Conservation (phyloP, 805 yeast genomes). For the Candida sanyiensis region DNA sequence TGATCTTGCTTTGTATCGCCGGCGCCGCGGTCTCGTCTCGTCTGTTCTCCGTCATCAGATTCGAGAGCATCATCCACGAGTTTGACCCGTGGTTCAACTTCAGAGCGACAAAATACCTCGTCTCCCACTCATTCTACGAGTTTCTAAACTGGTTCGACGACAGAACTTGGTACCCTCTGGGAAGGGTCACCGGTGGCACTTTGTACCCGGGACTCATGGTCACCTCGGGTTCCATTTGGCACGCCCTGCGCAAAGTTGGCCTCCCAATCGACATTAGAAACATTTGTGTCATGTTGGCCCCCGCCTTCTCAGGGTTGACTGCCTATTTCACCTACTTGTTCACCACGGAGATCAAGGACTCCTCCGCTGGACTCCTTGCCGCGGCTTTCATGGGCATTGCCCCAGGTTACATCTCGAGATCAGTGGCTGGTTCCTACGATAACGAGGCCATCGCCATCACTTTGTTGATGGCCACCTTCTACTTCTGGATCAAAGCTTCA, state of each 20-base stretch:
- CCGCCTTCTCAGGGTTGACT: slow-evolving; percentile 90
- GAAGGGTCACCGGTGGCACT: slow-evolving; percentile 98
- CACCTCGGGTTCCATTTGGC: slow-evolving; percentile 88
- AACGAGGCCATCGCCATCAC: slow-evolving; percentile 99
- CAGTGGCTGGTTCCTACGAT: slow-evolving; percentile 98
- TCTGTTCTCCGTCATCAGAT: slow-evolving; percentile 91
- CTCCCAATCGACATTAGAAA: slow-evolving; percentile 92
- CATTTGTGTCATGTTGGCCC: slow-evolving; percentile 93
- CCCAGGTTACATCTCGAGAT: slow-evolving; percentile 96
- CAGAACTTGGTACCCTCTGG: slow-evolving; percentile 98
- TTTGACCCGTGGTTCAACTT: slow-evolving; percentile 96
- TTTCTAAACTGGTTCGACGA: slow-evolving; percentile 98
- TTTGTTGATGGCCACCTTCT: slow-evolving; percentile 89
- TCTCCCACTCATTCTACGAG: slow-evolving; percentile 76
- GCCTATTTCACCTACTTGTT: slow-evolving; percentile 84
- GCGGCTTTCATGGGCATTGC: slow-evolving; percentile 97
- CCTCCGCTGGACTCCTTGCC: slow-evolving; percentile 83
- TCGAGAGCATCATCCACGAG: slow-evolving; percentile 95
- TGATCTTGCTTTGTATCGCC: slow-evolving; percentile 70
- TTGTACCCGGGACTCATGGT: slow-evolving; percentile 98
- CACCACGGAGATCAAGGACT: slow-evolving; percentile 84
- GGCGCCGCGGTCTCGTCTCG: slow-evolving; percentile 92
- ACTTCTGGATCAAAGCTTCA: slow-evolving; percentile 90
- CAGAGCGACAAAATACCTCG: slow-evolving; percentile 92
- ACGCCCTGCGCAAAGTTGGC: slow-evolving; percentile 53